Percentiles rank a stretch among this genome's conserved stretches.
Conservation (phyloP, 2,329 filamentous ascomycete species). For the Westerdykella aurantiaca region DNA sequence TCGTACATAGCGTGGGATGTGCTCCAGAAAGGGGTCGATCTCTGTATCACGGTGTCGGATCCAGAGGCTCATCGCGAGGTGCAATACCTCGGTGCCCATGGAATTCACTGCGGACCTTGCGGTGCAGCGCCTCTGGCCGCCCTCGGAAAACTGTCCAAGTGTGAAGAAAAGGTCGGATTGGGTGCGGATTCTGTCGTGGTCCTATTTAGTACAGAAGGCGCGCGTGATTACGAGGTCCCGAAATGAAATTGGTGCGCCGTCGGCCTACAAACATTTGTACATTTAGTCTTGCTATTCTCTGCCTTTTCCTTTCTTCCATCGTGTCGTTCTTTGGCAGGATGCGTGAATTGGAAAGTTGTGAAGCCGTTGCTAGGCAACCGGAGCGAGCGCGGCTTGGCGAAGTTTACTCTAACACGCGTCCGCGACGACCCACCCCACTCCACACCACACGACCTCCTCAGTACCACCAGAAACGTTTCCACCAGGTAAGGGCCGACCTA, state of each 20-base stretch:
- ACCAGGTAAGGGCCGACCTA: too few relatives aligned
- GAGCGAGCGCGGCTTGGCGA: too few relatives aligned
- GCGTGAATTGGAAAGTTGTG: too few relatives aligned
- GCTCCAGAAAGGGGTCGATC: constrained; percentile 54
- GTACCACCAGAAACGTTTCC: too few relatives aligned
- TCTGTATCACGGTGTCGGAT: constrained; percentile 56
- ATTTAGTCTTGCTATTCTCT: too few relatives aligned
- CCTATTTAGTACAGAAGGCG: constrained; percentile 62
- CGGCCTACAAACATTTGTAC: too few relatives aligned
- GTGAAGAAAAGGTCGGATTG: constrained; percentile 34
- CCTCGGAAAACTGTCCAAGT: constrained; percentile 45
- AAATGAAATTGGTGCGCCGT: not conserved
- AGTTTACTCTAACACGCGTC: too few relatives aligned
- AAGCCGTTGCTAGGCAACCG: too few relatives aligned
- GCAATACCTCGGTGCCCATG: constrained; percentile 45
- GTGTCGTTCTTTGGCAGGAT: too few relatives aligned
- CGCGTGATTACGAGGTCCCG: constrained; percentile 45
- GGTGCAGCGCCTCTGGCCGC: constrained; percentile 56
- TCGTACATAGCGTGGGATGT: constrained; percentile 61
- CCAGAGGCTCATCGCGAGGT: constrained; percentile 56
- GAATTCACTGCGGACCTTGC: constrained; percentile 56
- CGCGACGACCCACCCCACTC: too few relatives aligned
- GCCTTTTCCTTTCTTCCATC: too few relatives aligned
- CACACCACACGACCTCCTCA: too few relatives aligned
- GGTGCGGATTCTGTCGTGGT: constrained; percentile 53